Base-by-base conservation (phyloP, 345 rosid species). In the Citrus reticulata region DNA sequence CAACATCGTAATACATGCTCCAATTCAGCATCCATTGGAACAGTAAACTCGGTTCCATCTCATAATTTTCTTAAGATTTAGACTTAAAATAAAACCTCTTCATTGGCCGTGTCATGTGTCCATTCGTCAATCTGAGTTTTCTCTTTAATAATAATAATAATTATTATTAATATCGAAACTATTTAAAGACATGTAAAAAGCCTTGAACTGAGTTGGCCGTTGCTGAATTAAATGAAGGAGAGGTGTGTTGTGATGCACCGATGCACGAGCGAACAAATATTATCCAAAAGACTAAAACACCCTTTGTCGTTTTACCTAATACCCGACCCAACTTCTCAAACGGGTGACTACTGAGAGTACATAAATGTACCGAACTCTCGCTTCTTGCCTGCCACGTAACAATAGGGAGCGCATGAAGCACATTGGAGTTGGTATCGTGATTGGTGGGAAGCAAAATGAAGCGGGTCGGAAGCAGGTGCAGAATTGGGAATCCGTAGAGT, bases 401-500 rank as follows among this genome's bases (percentile, higher is more conserved):
- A 60, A 9, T 25, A 9, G 1, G 2, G n/a, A 72, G 75, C 25
- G 65, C 75, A 34, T 72, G 75, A 2, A 0, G 9, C 25, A 55
- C 75, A 32, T 1, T 9, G 32, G 55, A 7, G 32, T 32, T 6
- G 74, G 39, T 6, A 6, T 66, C 2, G 62, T 0, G 4, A 4
- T 2, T 35, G 25, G 40, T 42, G 30, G 20, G 10, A 24, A 13
- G 7, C 17, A 27, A 49, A 9, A 9, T 25, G 14, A 29, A 2
- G 60, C 51, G 24, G 37, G 37, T 17, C 13, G 27, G 14, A 37
- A 2, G 17, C 16, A 59, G 54, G 88, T 87, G 84, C 34, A 79
- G 25, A 82, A 51, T 17, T 3, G 90, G 85, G 46, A 74, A 69
- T 6, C 19, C 8, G 1, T 2, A 81, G 79, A 79, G 9, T 30